A percentile compares a stretch with the other conserved stretches of the same genome.
These are phyloP conservation scores for Cicer chorassanicum DNA, from an alignment of 306 rosid genomes.

Conservation along the genomic window DNA sequence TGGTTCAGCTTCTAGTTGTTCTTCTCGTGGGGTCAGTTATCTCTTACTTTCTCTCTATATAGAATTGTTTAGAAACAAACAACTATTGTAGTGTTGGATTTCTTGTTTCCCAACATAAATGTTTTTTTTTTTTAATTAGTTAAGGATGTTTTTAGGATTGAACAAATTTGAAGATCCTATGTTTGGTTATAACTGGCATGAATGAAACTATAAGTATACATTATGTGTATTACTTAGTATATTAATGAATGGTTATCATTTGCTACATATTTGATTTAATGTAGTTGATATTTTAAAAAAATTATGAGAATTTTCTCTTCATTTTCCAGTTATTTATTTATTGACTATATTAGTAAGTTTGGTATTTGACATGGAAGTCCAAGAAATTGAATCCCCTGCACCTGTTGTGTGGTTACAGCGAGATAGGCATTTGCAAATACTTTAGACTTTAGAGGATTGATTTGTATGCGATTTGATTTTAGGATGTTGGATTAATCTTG, in stretches of 20 bases:
- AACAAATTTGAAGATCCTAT: slow-evolving; percentile 25
- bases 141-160: slow-evolving; percentile 28
- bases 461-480: not conserved
- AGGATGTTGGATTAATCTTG: slow-evolving; percentile 6
- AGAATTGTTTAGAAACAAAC: slow-evolving; percentile 3
- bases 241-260: slow-evolving; percentile 19
- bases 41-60: not conserved
- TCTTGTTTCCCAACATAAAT: slow-evolving; percentile 3
- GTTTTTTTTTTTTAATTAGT: slow-evolving; percentile 13
- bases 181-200: not conserved
- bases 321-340: too few relatives aligned
- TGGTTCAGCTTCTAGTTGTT: slow-evolving; percentile 56
- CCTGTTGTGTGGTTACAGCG: too few relatives aligned
- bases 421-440: not conserved
- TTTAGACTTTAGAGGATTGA: not conserved
- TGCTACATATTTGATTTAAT: not conserved
- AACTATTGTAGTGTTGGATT: slow-evolving; percentile 8
- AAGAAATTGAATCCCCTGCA: too few relatives aligned
- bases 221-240: not conserved
- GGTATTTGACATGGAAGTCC: too few relatives aligned
- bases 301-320: too few relatives aligned
- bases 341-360: too few relatives aligned
- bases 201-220: not conserved
- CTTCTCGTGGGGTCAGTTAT: slow-evolving; percentile 59
- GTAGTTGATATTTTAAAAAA: not conserved